Percentiles rank a stretch among this genome's conserved stretches.
Conservation (phyloP, 2,329 filamentous ascomycete genomes). For the Colletotrichum navitas region DNA sequence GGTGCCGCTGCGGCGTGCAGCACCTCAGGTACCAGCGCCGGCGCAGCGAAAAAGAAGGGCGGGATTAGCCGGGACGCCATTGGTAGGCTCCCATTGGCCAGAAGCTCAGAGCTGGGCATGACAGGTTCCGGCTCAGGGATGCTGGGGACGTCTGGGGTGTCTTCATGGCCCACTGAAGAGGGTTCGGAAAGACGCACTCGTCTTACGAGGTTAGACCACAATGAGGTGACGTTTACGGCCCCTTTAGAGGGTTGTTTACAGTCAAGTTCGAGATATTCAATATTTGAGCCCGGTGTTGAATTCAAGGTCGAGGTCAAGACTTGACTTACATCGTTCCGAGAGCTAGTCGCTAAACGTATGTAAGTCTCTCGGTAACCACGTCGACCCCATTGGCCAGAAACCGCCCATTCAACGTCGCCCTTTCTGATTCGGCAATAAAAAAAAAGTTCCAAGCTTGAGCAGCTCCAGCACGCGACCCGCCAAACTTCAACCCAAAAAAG, state of each 20-base stretch:
- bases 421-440: slow-evolving; percentile 32
- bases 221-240: neutral
- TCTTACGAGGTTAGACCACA: neutral
- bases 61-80: slow-evolving; percentile 41
- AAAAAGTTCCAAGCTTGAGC: slow-evolving; percentile 13
- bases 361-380: slow-evolving; percentile 7
- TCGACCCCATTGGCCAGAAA: slow-evolving; percentile 27
- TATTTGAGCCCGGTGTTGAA: neutral
- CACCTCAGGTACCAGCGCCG: slow-evolving; percentile 40
- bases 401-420: slow-evolving; percentile 8
- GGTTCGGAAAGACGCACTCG: slow-evolving; percentile 21
- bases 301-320: neutral
- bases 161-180: slow-evolving; percentile 33
- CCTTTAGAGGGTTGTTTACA: neutral
- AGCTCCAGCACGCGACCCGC: neutral
- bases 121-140: neutral
- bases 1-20: slow-evolving; percentile 16
- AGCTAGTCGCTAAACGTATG: neutral
- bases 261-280: too few relatives aligned
- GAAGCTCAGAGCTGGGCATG: neutral
- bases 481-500: neutral
- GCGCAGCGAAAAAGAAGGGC: slow-evolving; percentile 15
- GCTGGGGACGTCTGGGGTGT: slow-evolving; percentile 28
- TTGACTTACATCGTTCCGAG: neutral
- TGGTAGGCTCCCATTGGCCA: slow-evolving; percentile 26